Percentiles rank a stretch among this genome's conserved stretches.
Evolutionary conservation across 331 rosid species (phyloP).

Genomic region (Arachis monticola): DNA sequence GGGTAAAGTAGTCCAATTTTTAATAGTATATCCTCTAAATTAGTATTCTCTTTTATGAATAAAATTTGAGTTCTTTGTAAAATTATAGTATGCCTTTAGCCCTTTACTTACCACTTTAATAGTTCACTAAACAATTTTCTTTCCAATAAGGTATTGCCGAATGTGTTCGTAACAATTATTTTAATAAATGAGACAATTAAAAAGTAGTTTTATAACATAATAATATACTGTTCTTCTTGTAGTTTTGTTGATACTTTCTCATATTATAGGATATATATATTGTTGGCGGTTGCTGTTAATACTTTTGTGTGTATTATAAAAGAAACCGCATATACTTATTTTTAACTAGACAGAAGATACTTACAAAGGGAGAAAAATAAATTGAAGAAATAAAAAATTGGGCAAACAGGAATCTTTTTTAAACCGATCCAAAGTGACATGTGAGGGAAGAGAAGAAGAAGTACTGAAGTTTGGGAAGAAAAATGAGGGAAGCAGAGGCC

Average conservation of each 20-base stretch:
- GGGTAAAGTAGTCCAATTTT: not conserved
- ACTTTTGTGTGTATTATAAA: not conserved
- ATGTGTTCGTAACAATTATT: no score
- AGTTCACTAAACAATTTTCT: no score
- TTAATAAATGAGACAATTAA: no score
- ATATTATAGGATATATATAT: not conserved
- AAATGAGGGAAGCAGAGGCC: not conserved
- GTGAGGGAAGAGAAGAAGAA: not conserved
- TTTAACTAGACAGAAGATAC: not conserved
- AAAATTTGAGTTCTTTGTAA: no score
- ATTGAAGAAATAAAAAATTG: not conserved
- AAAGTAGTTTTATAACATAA: no score
- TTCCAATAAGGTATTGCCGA: no score
- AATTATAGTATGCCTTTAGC: not conserved
- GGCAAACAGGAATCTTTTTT: not conserved
- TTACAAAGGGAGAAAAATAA: not conserved
- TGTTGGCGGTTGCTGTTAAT: not conserved
- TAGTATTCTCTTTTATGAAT: no score
- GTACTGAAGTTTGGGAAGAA: not conserved
- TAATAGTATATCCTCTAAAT: not conserved
- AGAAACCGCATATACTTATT: not conserved
- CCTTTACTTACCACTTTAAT: no score
- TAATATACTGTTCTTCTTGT: no score
- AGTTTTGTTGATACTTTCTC: not conserved
- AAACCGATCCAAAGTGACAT: no score